phyloP scores from a whole-genome alignment of 352 stramenopile genomes.

The Globisporangium splendens region DNA sequence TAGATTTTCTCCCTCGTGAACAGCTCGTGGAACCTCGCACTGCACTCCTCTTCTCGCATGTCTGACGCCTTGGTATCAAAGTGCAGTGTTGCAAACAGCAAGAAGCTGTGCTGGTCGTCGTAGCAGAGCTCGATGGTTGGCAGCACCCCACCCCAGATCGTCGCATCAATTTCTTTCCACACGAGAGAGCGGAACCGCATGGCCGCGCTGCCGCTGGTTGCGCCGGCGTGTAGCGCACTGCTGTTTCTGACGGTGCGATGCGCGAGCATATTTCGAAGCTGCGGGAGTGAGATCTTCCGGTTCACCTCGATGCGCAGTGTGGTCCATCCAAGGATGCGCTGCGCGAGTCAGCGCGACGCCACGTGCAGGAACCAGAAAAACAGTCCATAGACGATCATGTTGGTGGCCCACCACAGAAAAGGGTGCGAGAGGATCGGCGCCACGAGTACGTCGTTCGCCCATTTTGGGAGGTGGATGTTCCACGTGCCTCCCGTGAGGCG shows the following conservation, averaged over 20 bases:
- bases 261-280: constrained; percentile 29
- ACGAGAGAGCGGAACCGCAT: constrained; percentile 83
- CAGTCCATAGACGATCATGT: constrained; percentile 76
- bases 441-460: constrained; percentile 45
- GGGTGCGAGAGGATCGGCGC: constrained; percentile 43
- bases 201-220: constrained; percentile 46
- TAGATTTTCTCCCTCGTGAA: constrained; percentile 20
- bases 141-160: constrained; percentile 79
- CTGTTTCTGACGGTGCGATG: constrained; percentile 22
- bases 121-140: constrained; percentile 79
- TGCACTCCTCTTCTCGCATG: constrained; percentile 39
- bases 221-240: constrained; percentile 32
- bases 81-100: constrained; percentile 52
- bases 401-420: constrained; percentile 88
- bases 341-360: constrained; percentile 43
- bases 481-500: constrained; percentile 90
- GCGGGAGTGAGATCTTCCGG: constrained; percentile 28
- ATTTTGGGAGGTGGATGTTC: constrained; percentile 86
- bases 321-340: constrained; percentile 78
- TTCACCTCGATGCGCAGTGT: constrained; percentile 80
- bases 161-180: constrained; percentile 86
- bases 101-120: constrained; percentile 57
- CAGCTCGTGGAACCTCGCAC: constrained; percentile 44
- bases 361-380: constrained; percentile 48
- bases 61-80: constrained; percentile 40